Conservation (phyloP, 169 alveolate genomes). For the Plasmodium fragile region DNA sequence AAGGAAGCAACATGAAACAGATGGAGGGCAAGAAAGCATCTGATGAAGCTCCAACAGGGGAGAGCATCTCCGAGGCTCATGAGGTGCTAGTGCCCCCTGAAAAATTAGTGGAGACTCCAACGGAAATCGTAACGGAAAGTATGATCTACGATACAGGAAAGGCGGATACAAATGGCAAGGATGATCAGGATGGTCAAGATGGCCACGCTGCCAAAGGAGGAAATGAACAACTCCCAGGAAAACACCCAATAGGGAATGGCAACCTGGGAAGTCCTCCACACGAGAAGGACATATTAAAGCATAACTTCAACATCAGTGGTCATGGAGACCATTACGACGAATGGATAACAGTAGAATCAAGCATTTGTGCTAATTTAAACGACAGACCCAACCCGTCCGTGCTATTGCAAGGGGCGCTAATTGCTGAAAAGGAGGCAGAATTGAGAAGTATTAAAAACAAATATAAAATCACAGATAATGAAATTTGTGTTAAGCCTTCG, state of each 20-base stretch:
- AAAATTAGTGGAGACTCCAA: not conserved
- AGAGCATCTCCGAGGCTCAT: not conserved
- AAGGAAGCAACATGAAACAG: not conserved
- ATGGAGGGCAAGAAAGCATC: not conserved
- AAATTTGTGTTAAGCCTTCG: conserved; percentile 52
- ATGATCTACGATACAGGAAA: not conserved
- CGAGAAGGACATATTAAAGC: conserved; percentile 32
- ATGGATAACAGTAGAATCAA: conserved; percentile 22
- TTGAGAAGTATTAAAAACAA: conserved; percentile 33
- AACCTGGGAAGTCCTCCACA: not conserved
- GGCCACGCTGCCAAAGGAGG: not conserved
- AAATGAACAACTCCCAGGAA: not conserved
- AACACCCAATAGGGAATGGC: not conserved
- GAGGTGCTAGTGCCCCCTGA: not conserved
- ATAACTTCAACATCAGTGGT: not conserved
- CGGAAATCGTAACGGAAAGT: conserved; percentile 11
- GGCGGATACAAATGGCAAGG: not conserved
- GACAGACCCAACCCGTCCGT: conserved; percentile 49
- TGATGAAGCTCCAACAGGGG: not conserved
- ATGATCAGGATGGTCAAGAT: not conserved
- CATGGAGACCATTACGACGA: conserved; percentile 1
- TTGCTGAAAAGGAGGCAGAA: conserved; percentile 70
- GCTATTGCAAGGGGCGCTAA: conserved; percentile 53
- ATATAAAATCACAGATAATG: conserved; percentile 51
- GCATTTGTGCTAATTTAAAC: conserved; percentile 56